phyloP scores from a whole-genome alignment of 1,139 yeast species.

The Saccharomycopsis crataegensis region DNA sequence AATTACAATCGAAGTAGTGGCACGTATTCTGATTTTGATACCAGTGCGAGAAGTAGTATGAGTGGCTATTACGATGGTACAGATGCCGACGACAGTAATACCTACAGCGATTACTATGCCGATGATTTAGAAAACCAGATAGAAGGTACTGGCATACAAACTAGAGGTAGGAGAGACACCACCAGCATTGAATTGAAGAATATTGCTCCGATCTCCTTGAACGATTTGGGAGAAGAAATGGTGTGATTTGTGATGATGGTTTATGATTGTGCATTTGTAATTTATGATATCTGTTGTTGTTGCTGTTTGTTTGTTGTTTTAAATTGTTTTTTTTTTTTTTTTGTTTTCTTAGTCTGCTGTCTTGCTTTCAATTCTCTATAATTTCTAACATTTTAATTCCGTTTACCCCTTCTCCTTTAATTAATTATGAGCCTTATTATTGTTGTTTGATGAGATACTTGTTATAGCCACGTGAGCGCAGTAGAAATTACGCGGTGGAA shows the following conservation, averaged over 20 bases:
- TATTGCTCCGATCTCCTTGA: conserved; percentile 17
- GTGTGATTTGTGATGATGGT: neutral
- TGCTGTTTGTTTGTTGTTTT: neutral
- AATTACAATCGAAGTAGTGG: conserved; percentile 13
- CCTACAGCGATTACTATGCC: conserved; percentile 10
- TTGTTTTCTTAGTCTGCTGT: neutral
- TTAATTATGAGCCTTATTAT: neutral
- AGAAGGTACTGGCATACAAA: neutral
- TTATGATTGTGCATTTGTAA: neutral
- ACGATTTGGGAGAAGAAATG: conserved; percentile 1
- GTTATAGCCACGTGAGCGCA: neutral
- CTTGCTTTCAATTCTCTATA: neutral
- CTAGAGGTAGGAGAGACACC: conserved; percentile 7
- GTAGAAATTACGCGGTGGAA: neutral
- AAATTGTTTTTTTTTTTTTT: neutral
- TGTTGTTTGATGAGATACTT: neutral
- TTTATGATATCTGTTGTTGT: neutral
- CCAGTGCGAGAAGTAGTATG: neutral
- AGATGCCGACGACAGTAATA: neutral
- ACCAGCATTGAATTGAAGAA: conserved; percentile 19
- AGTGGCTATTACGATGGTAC: neutral
- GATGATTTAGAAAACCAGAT: conserved; percentile 11
- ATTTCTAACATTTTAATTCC: neutral
- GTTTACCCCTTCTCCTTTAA: neutral
- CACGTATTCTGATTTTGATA: conserved; percentile 6